These are phyloP conservation scores for Penicillium angulare DNA, from an alignment of 495 filamentous ascomycete genomes.

Conservation along the genomic window DNA sequence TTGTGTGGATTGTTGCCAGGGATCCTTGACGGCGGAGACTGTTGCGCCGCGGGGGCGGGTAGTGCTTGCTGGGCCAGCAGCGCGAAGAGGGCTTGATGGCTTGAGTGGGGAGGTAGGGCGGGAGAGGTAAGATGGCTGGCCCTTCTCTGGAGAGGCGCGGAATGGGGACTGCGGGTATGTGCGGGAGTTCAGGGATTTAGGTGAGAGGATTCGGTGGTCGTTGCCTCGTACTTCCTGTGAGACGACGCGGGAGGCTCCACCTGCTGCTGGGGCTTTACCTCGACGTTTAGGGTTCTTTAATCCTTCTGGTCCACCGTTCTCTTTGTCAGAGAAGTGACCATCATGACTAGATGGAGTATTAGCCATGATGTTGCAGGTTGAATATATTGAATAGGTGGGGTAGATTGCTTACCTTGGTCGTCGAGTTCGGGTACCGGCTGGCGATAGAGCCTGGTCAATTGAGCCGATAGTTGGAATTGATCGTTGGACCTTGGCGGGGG, in stretches of 20 bases:
- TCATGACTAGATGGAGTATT: constrained; percentile 51
- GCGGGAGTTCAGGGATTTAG: constrained; percentile 76
- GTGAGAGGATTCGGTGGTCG: constrained; percentile 67
- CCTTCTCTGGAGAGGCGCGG: constrained; percentile 41
- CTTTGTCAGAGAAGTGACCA: constrained; percentile 69
- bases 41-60: constrained; percentile 34
- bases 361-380: constrained; percentile 3
- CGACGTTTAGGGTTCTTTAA: constrained; percentile 63
- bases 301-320: constrained; percentile 57
- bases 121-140: constrained; percentile 49
- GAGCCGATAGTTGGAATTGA: constrained; percentile 28
- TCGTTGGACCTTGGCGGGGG: constrained; percentile 30
- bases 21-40: constrained; percentile 27
- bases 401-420: constrained; percentile 57
- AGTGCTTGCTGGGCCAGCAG: constrained; percentile 25
- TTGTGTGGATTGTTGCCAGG: constrained; percentile 27
- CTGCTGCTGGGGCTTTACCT: constrained; percentile 34
- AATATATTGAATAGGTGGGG: neutral
- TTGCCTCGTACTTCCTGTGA: constrained; percentile 47
- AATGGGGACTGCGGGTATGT: constrained; percentile 61
- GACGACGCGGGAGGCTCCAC: constrained; percentile 46
- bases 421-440: constrained; percentile 48
- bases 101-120: constrained; percentile 56
- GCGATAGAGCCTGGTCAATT: constrained; percentile 26
- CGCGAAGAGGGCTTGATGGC: constrained; percentile 50